Percentiles rank a stretch among this genome's conserved stretches.
phyloP scores from a whole-genome alignment of 2,329 filamentous ascomycete species.

The Cladosporium sp. region DNA sequence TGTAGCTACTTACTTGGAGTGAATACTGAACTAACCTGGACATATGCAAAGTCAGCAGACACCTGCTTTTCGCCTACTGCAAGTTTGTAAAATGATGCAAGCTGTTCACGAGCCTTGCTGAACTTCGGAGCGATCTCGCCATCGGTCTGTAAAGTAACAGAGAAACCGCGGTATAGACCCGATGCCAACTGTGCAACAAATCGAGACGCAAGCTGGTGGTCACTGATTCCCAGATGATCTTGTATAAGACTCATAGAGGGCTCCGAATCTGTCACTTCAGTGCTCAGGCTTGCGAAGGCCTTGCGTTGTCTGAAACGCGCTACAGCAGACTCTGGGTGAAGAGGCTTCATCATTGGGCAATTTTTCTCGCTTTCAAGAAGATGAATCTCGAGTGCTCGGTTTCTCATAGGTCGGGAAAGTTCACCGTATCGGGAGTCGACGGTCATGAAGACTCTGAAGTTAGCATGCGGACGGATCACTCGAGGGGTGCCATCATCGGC shows the following conservation, averaged over 20 bases:
- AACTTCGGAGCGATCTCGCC: conserved; percentile 14
- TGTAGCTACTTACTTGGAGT: conserved; percentile 33
- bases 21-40: conserved; percentile 37
- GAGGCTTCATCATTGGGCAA: conserved; percentile 15
- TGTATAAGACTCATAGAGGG: neutral
- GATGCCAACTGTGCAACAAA: conserved; percentile 24
- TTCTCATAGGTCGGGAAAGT: conserved; percentile 93
- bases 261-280: neutral
- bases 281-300: neutral
- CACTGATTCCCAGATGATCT: conserved; percentile 29
- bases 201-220: conserved; percentile 23
- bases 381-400: conserved; percentile 87
- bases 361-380: conserved; percentile 44
- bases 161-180: conserved; percentile 23
- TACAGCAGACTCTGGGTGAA: conserved; percentile 33
- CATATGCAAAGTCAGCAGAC: conserved; percentile 42
- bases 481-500: conserved; percentile 77
- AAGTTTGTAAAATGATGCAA: conserved; percentile 36
- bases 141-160: neutral
- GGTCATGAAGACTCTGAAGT: conserved; percentile 91
- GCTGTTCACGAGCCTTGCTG: conserved; percentile 17
- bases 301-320: conserved; percentile 27
- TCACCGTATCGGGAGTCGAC: conserved; percentile 91
- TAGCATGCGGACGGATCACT: conserved; percentile 75
- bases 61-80: conserved; percentile 33